Evolutionary conservation across 1,284 basidiomycete species (phyloP).

Genomic region (Ceratobasidium theobromae): DNA sequence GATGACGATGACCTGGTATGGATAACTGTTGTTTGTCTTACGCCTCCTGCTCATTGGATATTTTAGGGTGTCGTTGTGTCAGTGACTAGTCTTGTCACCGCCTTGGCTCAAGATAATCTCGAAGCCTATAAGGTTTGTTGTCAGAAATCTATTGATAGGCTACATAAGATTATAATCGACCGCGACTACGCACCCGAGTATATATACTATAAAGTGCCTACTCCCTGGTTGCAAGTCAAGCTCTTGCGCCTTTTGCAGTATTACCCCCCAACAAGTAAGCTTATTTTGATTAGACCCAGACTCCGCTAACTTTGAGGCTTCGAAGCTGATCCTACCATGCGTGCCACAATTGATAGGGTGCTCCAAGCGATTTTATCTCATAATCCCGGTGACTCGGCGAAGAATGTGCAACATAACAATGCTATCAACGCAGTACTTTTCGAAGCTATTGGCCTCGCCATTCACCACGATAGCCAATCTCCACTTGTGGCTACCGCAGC

Average conservation of each 20-base stretch:
- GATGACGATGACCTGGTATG: slow-evolving; percentile 84
- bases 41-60: slow-evolving; percentile 25
- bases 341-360: slow-evolving; percentile 77
- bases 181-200: slow-evolving; percentile 87
- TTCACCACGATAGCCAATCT: slow-evolving; percentile 93
- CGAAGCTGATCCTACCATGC: slow-evolving; percentile 86
- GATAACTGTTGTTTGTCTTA: slow-evolving; percentile 36
- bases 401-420: slow-evolving; percentile 98
- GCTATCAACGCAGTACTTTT: slow-evolving; percentile 98
- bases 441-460: slow-evolving; percentile 96
- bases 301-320: too few species aligned
- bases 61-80: slow-evolving; percentile 88
- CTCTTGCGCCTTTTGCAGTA: slow-evolving; percentile 91
- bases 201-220: slow-evolving; percentile 96
- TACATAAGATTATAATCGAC: slow-evolving; percentile 88
- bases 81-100: slow-evolving; percentile 91
- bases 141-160: slow-evolving; percentile 88
- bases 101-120: slow-evolving; percentile 90
- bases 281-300: too few species aligned
- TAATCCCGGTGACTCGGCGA: slow-evolving; percentile 72
- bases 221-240: slow-evolving; percentile 98
- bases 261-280: slow-evolving; percentile 86
- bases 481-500: slow-evolving; percentile 89
- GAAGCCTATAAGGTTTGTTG: slow-evolving; percentile 91
- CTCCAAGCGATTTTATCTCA: slow-evolving; percentile 78